A percentile compares a stretch with the other conserved stretches of the same genome.
phyloP scores from a whole-genome alignment of 176 grass and related monocot species.

The Cenchrus purpureus region DNA sequence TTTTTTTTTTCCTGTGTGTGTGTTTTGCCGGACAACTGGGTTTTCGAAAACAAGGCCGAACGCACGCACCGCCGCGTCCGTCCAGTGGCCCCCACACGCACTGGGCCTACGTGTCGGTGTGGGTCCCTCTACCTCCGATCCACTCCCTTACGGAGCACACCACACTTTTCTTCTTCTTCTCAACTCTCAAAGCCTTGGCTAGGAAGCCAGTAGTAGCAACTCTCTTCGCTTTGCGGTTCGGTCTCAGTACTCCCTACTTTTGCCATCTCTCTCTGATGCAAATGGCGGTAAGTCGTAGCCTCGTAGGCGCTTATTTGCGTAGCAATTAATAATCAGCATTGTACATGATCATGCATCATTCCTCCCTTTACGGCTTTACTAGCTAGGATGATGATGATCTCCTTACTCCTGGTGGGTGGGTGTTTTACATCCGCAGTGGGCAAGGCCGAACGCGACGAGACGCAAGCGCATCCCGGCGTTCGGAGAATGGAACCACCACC shows the following conservation, averaged over 20 bases:
- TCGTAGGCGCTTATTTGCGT: no score
- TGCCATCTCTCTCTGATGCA: no score
- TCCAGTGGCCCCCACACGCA: background rate
- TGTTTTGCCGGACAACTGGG: no score
- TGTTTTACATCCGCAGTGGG: background rate
- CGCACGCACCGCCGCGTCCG: background rate
- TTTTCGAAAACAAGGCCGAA: background rate
- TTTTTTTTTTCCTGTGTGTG: no score
- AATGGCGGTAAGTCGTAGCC: no score
- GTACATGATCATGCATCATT: no score
- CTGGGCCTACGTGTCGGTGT: background rate
- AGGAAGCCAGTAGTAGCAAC: no score
- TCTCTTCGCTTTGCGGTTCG: no score
- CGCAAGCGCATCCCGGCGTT: slow-evolving; percentile 23
- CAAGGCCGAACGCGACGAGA: background rate
- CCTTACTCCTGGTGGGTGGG: background rate
- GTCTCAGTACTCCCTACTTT: no score
- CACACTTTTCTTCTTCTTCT: background rate
- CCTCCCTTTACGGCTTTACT: no score
- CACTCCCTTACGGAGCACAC: background rate
- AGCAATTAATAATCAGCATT: no score
- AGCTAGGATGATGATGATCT: background rate
- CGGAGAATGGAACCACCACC: slow-evolving; percentile 42
- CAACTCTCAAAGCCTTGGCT: no score
- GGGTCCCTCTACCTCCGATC: background rate